Evolutionary conservation across 164 flowering plant genomes (phyloP).

Genomic region (Malania oleifera): DNA sequence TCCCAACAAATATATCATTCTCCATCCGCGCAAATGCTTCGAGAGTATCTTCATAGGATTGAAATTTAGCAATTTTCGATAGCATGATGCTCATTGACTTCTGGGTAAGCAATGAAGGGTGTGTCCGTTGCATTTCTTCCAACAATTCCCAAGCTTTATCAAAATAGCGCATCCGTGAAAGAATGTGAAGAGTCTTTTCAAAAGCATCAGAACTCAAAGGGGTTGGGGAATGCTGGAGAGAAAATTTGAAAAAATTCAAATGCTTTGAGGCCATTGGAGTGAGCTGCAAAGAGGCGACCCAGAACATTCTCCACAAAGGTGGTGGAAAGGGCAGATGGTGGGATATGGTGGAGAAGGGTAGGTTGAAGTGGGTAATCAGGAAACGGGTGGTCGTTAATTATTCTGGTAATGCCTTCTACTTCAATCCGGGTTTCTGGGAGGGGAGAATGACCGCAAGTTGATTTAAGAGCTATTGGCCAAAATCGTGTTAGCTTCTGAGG

Average conservation of each 20-base stretch:
- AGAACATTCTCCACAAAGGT: constrained; percentile 50
- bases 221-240: constrained; percentile 20
- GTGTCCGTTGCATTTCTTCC: constrained; percentile 25
- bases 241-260: constrained; percentile 58
- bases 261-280: constrained; percentile 77
- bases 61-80: constrained; percentile 48
- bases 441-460: constrained; percentile 6
- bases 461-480: constrained; percentile 1
- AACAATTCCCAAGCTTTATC: constrained; percentile 62
- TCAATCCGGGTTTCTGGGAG: constrained; percentile 14
- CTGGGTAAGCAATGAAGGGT: constrained; percentile 54
- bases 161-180: constrained; percentile 60
- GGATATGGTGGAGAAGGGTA: constrained; percentile 32
- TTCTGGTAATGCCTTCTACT: constrained; percentile 38
- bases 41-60: constrained; percentile 59
- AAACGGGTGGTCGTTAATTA: constrained; percentile 75
- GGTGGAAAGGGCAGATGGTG: constrained; percentile 27
- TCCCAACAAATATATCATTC: constrained; percentile 34
- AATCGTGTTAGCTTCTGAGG: background rate
- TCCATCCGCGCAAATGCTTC: constrained; percentile 65
- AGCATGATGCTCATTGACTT: constrained; percentile 75
- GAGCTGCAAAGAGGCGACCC: constrained; percentile 70
- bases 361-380: constrained; percentile 45
- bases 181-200: constrained; percentile 73
- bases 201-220: constrained; percentile 45